A percentile compares a stretch with the other conserved stretches of the same genome.
These are phyloP conservation scores for Sisymbrium irio DNA, from an alignment of 345 rosid genomes.

Conservation along the genomic window DNA sequence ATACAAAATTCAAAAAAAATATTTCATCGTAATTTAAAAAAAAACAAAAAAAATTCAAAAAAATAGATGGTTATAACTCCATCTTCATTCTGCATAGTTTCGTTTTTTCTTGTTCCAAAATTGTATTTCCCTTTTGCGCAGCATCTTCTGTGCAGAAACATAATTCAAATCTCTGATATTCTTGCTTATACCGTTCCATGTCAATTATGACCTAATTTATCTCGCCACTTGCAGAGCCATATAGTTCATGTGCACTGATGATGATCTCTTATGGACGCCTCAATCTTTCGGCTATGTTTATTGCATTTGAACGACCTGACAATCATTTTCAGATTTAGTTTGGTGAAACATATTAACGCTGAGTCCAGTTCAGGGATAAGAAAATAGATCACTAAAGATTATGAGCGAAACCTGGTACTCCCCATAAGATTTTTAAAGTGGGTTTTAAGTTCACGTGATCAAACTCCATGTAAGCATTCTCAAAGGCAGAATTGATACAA, in stretches of 20 bases:
- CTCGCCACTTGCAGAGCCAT: conserved; percentile 83
- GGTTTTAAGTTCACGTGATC: conserved; percentile 86
- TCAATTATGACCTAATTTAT: conserved; percentile 79
- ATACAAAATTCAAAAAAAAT: too few relatives aligned
- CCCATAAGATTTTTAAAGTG: conserved; percentile 92
- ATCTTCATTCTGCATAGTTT: too few relatives aligned
- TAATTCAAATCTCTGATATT: conserved; percentile 47
- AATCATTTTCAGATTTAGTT: neutral
- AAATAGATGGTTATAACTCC: too few relatives aligned
- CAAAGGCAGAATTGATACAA: conserved; percentile 68
- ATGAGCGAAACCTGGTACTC: conserved; percentile 78
- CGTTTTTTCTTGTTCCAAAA: too few relatives aligned
- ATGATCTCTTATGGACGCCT: conserved; percentile 59
- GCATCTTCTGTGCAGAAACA: too few relatives aligned
- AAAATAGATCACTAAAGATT: neutral
- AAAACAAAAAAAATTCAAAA: too few relatives aligned
- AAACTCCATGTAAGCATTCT: conserved; percentile 98
- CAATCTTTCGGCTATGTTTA: conserved; percentile 79
- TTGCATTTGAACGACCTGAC: conserved; percentile 93
- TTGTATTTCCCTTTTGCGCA: too few relatives aligned
- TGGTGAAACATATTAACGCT: neutral
- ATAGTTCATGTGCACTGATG: conserved; percentile 53
- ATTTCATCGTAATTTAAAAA: too few relatives aligned
- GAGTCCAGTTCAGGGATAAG: neutral
- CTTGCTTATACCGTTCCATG: conserved; percentile 86